phyloP scores from a whole-genome alignment of 352 stramenopile genomes.

The Pythium monospermum region DNA sequence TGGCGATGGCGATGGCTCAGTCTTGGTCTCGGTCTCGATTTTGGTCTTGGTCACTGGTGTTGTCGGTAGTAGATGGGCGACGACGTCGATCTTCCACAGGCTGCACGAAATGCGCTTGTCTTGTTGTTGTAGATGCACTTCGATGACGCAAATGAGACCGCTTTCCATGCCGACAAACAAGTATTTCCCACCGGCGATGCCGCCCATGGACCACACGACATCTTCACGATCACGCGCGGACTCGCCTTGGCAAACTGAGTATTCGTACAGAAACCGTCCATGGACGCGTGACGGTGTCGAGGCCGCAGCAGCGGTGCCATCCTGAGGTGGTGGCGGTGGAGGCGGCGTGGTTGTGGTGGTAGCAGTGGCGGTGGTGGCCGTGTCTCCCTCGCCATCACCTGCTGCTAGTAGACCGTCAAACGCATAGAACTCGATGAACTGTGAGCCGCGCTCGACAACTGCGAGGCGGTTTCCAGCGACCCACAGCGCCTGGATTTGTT shows the following conservation, averaged over 20 bases:
- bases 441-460: constrained; percentile 52
- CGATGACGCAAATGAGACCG: constrained; percentile 62
- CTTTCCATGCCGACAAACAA: constrained; percentile 74
- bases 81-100: constrained; percentile 79
- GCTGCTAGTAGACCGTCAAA: constrained; percentile 47
- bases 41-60: too few relatives aligned
- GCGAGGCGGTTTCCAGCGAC: constrained; percentile 47
- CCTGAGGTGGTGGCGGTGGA: not conserved
- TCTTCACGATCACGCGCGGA: constrained; percentile 40
- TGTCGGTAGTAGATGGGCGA: constrained; percentile 34
- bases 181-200: constrained; percentile 43
- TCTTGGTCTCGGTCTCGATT: constrained; percentile 5
- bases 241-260: constrained; percentile 53
- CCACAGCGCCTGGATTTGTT: constrained; percentile 52
- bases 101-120: constrained; percentile 24
- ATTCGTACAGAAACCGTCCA: constrained; percentile 43
- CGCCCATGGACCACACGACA: constrained; percentile 39
- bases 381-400: not conserved
- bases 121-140: constrained; percentile 27
- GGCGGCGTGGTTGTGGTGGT: not conserved
- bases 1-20: not conserved
- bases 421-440: constrained; percentile 64
- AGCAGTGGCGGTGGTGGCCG: too few relatives aligned
- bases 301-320: constrained; percentile 7
- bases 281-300: constrained; percentile 21